Evolutionary conservation across 495 filamentous ascomycete genomes (phyloP).

Genomic region (Melanomma pulvis-pyrius): DNA sequence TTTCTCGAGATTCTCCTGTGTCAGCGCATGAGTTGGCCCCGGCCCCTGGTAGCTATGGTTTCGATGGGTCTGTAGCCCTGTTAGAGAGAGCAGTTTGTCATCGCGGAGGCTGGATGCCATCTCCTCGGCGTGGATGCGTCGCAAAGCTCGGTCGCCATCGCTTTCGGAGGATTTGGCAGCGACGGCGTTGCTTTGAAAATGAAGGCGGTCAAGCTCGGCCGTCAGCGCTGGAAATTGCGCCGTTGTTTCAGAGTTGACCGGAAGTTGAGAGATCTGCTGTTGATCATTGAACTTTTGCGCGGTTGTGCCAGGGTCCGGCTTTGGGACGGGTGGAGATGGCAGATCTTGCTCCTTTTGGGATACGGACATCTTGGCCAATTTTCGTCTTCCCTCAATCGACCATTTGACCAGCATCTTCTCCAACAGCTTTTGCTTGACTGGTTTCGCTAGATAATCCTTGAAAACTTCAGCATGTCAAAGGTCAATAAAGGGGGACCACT

Average conservation of each 20-base stretch:
- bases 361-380: conserved; percentile 17
- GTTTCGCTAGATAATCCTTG: conserved; percentile 75
- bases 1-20: conserved; percentile 30
- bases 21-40: conserved; percentile 16
- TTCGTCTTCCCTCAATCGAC: conserved; percentile 44
- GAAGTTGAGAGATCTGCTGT: conserved; percentile 11
- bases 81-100: conserved; percentile 51
- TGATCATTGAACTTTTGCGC: conserved; percentile 17
- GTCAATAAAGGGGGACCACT: conserved; percentile 3
- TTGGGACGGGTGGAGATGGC: conserved; percentile 4
- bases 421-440: conserved; percentile 67
- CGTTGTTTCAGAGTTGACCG: conserved; percentile 32
- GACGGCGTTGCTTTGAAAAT: conserved; percentile 35
- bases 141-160: conserved; percentile 41
- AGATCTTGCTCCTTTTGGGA: conserved; percentile 21
- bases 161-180: conserved; percentile 19
- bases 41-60: conserved; percentile 10
- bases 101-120: conserved; percentile 52
- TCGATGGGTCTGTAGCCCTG: conserved; percentile 30
- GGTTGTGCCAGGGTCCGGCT: neutral
- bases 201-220: conserved; percentile 29
- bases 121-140: conserved; percentile 49
- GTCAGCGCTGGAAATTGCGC: conserved; percentile 17
- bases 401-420: conserved; percentile 69
- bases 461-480: conserved; percentile 12